Conservation (phyloP, 345 rosid species). For the Combretum micranthum region DNA sequence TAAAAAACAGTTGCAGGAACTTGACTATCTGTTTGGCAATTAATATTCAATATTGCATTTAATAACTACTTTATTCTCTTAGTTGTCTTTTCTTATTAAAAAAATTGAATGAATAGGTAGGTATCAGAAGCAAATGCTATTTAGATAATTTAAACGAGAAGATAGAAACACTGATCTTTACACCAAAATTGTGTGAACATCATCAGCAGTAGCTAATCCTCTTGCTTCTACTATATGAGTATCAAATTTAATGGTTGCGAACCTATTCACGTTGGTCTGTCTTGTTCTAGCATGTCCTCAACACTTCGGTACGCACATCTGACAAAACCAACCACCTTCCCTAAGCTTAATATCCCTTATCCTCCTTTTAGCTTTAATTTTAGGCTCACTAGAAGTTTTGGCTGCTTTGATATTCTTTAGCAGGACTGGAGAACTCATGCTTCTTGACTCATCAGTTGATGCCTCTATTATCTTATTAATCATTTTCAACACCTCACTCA, state of each 20-base stretch:
- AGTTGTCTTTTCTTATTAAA: too few species aligned
- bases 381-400: neutral
- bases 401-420: constrained; percentile 18
- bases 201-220: neutral
- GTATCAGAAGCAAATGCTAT: too few species aligned
- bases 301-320: constrained; percentile 40
- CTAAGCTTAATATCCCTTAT: constrained; percentile 21
- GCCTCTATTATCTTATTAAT: constrained; percentile 41
- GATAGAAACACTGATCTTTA: too few species aligned
- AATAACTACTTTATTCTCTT: too few species aligned
- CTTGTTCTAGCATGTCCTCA: constrained; percentile 32
- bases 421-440: constrained; percentile 27
- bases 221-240: neutral
- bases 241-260: too few species aligned
- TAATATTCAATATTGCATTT: too few species aligned
- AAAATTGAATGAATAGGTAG: too few species aligned
- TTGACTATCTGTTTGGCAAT: too few species aligned
- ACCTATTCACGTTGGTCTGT: constrained; percentile 1
- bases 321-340: constrained; percentile 35
- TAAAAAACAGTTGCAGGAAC: too few species aligned
- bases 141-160: too few species aligned
- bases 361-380: neutral
- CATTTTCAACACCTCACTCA: constrained; percentile 86
- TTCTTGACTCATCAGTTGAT: constrained; percentile 15
- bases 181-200: too few species aligned